Conservation (phyloP, 495 filamentous ascomycete genomes). For the Staphylotrichum longicolle region DNA sequence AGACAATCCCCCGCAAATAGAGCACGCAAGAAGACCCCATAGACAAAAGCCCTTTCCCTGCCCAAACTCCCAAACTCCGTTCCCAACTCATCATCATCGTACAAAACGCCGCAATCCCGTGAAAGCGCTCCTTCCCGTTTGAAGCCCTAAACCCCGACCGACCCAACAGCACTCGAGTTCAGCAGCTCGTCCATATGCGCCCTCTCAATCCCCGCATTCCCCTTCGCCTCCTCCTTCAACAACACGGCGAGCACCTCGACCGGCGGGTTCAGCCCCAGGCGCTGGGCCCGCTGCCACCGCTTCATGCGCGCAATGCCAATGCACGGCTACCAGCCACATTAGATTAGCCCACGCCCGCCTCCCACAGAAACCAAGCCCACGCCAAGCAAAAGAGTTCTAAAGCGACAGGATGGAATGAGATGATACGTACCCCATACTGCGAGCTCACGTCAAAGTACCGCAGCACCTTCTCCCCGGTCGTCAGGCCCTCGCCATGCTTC, state of each 20-base stretch:
- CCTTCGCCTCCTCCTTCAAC: conserved; percentile 63
- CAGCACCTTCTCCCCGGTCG: conserved; percentile 76
- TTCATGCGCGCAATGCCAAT: conserved; percentile 78
- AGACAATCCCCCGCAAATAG: conserved; percentile 1
- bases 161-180: conserved; percentile 44
- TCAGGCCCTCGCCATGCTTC: conserved; percentile 52
- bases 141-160: conserved; percentile 26
- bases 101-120: neutral
- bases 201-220: conserved; percentile 48
- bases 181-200: conserved; percentile 83
- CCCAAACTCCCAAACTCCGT: conserved; percentile 14
- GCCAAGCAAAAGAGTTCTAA: neutral
- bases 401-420: neutral
- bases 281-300: conserved; percentile 84
- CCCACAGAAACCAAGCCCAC: neutral
- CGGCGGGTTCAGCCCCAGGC: conserved; percentile 76
- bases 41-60: neutral
- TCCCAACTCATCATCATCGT: neutral
- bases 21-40: neutral
- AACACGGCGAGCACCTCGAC: conserved; percentile 89
- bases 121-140: neutral
- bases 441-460: conserved; percentile 83
- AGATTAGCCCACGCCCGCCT: conserved; percentile 16
- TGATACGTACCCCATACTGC: conserved; percentile 78
- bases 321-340: conserved; percentile 60